A percentile compares a stretch with the other conserved stretches of the same genome.
Evolutionary conservation across 176 grass and related monocot species (phyloP).

Genomic region (Pontederia crassipes): DNA sequence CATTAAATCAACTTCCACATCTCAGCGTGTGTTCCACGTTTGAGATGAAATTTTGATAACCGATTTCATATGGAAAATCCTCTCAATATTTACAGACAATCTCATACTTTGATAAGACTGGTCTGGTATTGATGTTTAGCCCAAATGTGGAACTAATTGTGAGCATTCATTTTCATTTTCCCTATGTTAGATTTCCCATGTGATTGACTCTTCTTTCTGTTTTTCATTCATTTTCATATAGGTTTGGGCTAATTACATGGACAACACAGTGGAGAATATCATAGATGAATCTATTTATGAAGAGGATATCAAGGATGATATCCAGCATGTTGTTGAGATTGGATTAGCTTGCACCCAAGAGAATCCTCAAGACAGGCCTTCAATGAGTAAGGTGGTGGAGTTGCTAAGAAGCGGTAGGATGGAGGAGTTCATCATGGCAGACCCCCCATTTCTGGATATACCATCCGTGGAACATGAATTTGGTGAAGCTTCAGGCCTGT

Average conservation of each 20-base stretch:
- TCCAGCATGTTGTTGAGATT: slow-evolving; percentile 46
- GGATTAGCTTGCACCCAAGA: slow-evolving; percentile 58
- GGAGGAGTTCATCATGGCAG: slow-evolving; percentile 50
- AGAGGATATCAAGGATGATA: slow-evolving; percentile 35
- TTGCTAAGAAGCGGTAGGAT: slow-evolving; percentile 43
- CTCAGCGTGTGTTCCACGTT: too few species aligned
- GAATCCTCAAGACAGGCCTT: slow-evolving; percentile 41
- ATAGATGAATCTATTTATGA: slow-evolving; percentile 44
- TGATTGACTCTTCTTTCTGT: neutral
- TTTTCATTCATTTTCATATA: slow-evolving; percentile 25
- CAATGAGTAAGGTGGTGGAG: slow-evolving; percentile 75
- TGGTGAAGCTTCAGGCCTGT: too few species aligned
- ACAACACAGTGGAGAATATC: slow-evolving; percentile 31
- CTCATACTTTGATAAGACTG: too few species aligned
- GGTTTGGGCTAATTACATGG: slow-evolving; percentile 72
- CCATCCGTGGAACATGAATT: too few species aligned
- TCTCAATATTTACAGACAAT: too few species aligned
- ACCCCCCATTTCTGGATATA: slow-evolving; percentile 59
- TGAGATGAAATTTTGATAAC: too few species aligned
- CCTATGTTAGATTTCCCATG: neutral
- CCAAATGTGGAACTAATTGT: too few species aligned
- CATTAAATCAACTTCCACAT: too few species aligned
- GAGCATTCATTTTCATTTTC: neutral
- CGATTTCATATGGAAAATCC: too few species aligned
- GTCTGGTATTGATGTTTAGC: too few species aligned